Evolutionary conservation across 106 monocot species (phyloP).

Genomic region (Dendrobium catenatum): DNA sequence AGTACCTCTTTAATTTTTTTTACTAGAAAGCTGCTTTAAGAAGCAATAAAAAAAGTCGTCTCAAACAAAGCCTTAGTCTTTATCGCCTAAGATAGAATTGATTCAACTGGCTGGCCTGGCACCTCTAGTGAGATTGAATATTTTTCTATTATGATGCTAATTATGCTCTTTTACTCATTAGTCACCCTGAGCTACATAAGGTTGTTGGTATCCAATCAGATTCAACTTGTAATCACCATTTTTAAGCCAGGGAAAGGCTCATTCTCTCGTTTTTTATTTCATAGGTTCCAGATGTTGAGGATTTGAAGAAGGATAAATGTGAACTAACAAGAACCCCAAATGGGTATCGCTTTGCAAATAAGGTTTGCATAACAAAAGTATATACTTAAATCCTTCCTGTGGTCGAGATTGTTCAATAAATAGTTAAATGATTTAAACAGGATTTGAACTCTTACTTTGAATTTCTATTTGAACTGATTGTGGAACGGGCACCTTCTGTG

Average conservation of each 20-base stretch:
- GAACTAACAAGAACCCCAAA: slow-evolving; percentile 81
- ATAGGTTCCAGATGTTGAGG: slow-evolving; percentile 88
- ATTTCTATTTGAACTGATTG: slow-evolving; percentile 84
- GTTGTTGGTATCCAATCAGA: neutral
- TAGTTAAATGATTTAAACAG: slow-evolving; percentile 23
- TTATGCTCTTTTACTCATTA: neutral
- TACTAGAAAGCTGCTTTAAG: too few species aligned
- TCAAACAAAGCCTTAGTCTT: too few species aligned
- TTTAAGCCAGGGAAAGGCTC: neutral
- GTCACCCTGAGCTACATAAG: neutral
- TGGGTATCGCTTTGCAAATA: slow-evolving; percentile 63
- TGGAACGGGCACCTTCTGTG: slow-evolving; percentile 43
- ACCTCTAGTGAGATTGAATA: neutral
- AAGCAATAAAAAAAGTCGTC: too few species aligned
- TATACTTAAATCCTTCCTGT: neutral
- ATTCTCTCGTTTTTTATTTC: neutral
- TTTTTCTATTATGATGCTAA: neutral
- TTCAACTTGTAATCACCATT: neutral
- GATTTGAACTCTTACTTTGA: slow-evolving; percentile 80
- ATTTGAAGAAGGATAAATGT: slow-evolving; percentile 53
- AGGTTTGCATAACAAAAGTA: slow-evolving; percentile 26
- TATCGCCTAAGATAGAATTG: too few species aligned
- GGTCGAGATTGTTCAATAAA: neutral
- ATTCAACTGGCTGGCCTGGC: neutral
- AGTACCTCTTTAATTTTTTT: too few species aligned